Base-by-base conservation (phyloP, 192 early-diverging fungal genomes). In the Rhizoclosmatium sp. region DNA sequence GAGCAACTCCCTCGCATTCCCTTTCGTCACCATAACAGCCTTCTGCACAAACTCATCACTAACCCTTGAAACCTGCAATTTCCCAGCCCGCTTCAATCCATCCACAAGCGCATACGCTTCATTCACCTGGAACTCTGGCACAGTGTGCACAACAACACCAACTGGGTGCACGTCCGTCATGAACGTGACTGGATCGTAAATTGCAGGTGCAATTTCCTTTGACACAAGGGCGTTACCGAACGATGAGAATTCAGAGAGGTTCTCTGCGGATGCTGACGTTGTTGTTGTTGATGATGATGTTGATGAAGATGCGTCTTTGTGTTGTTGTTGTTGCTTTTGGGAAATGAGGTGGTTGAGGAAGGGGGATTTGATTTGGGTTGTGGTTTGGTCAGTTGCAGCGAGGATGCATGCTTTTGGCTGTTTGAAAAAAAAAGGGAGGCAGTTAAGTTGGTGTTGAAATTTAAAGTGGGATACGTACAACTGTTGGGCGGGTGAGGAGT, bases 111-210 rank as follows among this genome's bases (percentile, higher is more conserved):
- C 9, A 48, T 48, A 44, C 39, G 66, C 72, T 56, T 75, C 72
- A 9, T 56, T 56, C 41, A 47, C 42, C 16, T 62, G 40, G 42
- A 75, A 64, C 9, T 16, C 40, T 16, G 72, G 72, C 40, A 75
- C 59, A n/a, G 56, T 44, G n/a, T 42, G 44, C 19, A 56, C 12
- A 12, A 9, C 14, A n/a, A 39, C 12, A 45, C 70, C 56, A 2
- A 42, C 70, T 5, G 69, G 49, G 39, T 71, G 69, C n/a, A 59
- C 51, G 16, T 23, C 39, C 7, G 47, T 3, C 7, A 61, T 62
- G 72, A 75, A 75, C 14, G 72, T 75, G 72, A 75, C 14, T 41
- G 72, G 72, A 56, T 75, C 72, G 40, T 75, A 75, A 47, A 75
- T 23, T 2, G 72, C 72, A 3, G 72, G 72, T 7, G 72, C 56